These are phyloP conservation scores for Coprinellus micaceus DNA, from an alignment of 768 basidiomycete genomes.

Conservation along the genomic window DNA sequence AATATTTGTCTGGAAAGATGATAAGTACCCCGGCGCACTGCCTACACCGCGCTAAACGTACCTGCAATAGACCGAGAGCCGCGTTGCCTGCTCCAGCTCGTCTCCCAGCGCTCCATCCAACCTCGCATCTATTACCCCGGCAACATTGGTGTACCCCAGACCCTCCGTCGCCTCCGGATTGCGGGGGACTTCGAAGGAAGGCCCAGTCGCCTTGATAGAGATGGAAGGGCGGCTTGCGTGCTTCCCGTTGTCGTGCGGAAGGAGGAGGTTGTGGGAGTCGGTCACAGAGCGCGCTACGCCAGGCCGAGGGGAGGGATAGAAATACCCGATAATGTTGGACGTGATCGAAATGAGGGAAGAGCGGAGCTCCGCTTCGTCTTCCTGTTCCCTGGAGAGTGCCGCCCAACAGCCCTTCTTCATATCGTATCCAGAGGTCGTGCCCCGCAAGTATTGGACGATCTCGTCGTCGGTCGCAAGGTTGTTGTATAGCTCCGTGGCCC, in stretches of 20 bases:
- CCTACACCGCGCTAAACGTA: too few relatives aligned
- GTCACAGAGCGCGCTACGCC: neutral
- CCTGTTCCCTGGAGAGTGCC: neutral
- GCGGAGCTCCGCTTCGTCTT: neutral
- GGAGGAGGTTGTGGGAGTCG: neutral
- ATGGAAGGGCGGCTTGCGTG: neutral
- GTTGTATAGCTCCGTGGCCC: too few relatives aligned
- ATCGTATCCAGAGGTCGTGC: neutral
- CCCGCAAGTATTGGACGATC: neutral
- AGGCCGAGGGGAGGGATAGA: neutral
- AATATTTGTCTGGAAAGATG: conserved; percentile 15
- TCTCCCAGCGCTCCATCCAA: neutral
- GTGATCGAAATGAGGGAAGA: neutral
- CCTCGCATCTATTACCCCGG: neutral
- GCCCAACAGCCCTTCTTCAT: neutral
- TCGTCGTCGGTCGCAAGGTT: neutral
- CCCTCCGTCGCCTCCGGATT: neutral
- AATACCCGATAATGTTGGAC: neutral
- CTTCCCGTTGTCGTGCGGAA: neutral
- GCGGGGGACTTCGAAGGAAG: neutral
- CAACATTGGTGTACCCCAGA: neutral
- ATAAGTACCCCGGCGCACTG: neutral
- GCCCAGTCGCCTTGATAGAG: neutral
- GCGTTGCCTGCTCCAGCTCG: neutral
- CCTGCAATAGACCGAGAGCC: neutral